A percentile compares a stretch with the other conserved stretches of the same genome.
Conservation (phyloP, 2,329 filamentous ascomycete species). For the Leptographium wingfieldii region DNA sequence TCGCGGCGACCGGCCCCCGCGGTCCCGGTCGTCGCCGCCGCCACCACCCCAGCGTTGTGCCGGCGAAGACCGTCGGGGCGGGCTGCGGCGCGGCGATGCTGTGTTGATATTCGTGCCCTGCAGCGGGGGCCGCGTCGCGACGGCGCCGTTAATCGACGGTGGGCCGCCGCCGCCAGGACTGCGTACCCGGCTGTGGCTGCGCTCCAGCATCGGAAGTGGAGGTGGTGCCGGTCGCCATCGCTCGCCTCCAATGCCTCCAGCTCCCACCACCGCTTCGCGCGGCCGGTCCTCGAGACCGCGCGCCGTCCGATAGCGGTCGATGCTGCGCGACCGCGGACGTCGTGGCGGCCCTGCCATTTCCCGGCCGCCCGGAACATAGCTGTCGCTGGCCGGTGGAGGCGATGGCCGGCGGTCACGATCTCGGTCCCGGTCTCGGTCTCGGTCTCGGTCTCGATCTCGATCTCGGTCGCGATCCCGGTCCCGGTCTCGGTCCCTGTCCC, state of each 20-base stretch:
- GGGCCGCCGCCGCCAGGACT: conserved; percentile 14
- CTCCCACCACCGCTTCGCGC: neutral
- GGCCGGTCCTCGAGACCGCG: conserved; percentile 19
- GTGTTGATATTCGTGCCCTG: no score
- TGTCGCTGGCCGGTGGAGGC: conserved; percentile 20
- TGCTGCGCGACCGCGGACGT: conserved; percentile 27
- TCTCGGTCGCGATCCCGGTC: conserved; percentile 10
- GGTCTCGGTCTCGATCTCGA: conserved; percentile 15
- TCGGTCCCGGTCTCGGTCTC: conserved; percentile 18
- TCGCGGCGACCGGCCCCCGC: conserved; percentile 25
- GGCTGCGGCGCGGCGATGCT: conserved; percentile 16
- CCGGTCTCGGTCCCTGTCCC: conserved; percentile 18
- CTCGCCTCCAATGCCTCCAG: conserved; percentile 18
- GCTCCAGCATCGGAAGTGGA: conserved; percentile 13
- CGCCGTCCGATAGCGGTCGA: conserved; percentile 24
- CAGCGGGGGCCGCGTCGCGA: no score
- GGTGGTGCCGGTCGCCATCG: conserved; percentile 16
- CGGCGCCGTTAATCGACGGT: no score
- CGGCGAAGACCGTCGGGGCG: conserved; percentile 20
- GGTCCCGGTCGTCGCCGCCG: conserved; percentile 25
- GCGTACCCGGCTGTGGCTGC: conserved; percentile 25
- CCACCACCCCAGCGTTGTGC: conserved; percentile 21
- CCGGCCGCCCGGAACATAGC: conserved; percentile 26
- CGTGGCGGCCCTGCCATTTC: conserved; percentile 18
- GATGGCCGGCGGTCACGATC: conserved; percentile 19